phyloP scores from a whole-genome alignment of 2,329 filamentous ascomycete genomes.

The Clarireedia monteithiana region DNA sequence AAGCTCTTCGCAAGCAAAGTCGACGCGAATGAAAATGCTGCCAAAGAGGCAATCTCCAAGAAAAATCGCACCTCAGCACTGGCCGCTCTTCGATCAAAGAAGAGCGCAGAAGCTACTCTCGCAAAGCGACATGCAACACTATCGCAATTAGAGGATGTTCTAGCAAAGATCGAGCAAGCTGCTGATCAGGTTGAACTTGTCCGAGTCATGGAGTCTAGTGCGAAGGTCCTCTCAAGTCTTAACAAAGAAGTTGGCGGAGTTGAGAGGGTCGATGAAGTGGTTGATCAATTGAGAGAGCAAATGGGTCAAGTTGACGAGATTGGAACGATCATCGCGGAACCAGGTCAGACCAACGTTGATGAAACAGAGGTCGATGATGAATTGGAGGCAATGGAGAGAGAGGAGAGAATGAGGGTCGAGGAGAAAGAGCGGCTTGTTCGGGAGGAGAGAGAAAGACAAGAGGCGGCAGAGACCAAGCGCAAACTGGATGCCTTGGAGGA shows the following conservation, averaged over 20 bases:
- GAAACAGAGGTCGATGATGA: conserved; percentile 84
- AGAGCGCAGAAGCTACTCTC: conserved; percentile 68
- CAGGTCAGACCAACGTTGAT: conserved; percentile 49
- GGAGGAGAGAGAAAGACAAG: conserved; percentile 23
- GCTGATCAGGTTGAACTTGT: conserved; percentile 78
- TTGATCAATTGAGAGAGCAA: conserved; percentile 69
- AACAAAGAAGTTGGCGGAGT: conserved; percentile 72
- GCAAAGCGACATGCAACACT: conserved; percentile 65
- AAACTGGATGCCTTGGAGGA: conserved; percentile 24
- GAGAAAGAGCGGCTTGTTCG: conserved; percentile 27
- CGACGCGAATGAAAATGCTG: conserved; percentile 53
- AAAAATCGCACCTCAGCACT: conserved; percentile 72
- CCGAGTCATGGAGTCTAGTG: conserved; percentile 71
- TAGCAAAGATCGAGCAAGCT: conserved; percentile 77
- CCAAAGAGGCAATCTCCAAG: conserved; percentile 60
- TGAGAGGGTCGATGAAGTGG: conserved; percentile 66
- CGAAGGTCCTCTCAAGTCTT: conserved; percentile 61
- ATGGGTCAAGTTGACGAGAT: conserved; percentile 81
- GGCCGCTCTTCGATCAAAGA: conserved; percentile 74
- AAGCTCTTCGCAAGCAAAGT: conserved; percentile 58
- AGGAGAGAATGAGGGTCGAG: conserved; percentile 38
- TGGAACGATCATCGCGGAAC: conserved; percentile 64
- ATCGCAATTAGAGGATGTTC: conserved; percentile 74
- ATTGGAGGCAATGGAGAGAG: conserved; percentile 60
- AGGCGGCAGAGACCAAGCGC: conserved; percentile 26